Base-by-base conservation (phyloP, 306 rosid genomes). In the Arachis hypogaea region DNA sequence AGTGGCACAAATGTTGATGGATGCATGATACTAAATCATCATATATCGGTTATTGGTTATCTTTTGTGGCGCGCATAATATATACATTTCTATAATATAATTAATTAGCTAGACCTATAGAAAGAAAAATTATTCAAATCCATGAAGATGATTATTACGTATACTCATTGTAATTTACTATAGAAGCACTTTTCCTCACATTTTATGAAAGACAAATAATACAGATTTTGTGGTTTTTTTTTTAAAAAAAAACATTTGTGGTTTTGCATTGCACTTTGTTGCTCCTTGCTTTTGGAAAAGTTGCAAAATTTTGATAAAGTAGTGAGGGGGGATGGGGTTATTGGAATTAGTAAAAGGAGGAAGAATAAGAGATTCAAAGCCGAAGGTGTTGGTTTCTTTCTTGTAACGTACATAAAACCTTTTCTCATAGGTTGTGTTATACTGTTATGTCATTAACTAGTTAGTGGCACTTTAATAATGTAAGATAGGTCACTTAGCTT, bases 271-370 rank as follows among this genome's bases (percentile, higher is more conserved):
- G 38, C 38, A 33, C 38, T 74, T 74, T 71, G 72, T 60, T 76
- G 61, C n/a, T 12, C 69, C 70, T 77, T 76, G 79, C 91, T 90
- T 88, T 86, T 73, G 64, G 82, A 77, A 87, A 84, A 86, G 78
- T 75, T 50, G 44, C 70, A 43, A 81, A 82, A 82, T 88, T 79
- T 83, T 81, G 83, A 86, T 43, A 89, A 83, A 81, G 76, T 70
- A 81, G 76, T 70, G 76, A 78, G 80, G 82, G 79, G 41, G 82
- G 79, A 33, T 73, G 78, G 62, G 66, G 75, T 79, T 81, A 58
- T 88, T 80, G 91, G 91, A 83, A 85, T 88, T 85, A 83, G 90
- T 68, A 81, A 90, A 90, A 82, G 79, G 9, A 75, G 12, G 46
- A 38, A 59, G 63, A 75, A 22, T 22, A 22, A 64, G 22, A 33